Percentiles rank a stretch among this genome's conserved stretches.
phyloP scores from a whole-genome alignment of 169 alveolate species.

The Babesia bigemina region DNA sequence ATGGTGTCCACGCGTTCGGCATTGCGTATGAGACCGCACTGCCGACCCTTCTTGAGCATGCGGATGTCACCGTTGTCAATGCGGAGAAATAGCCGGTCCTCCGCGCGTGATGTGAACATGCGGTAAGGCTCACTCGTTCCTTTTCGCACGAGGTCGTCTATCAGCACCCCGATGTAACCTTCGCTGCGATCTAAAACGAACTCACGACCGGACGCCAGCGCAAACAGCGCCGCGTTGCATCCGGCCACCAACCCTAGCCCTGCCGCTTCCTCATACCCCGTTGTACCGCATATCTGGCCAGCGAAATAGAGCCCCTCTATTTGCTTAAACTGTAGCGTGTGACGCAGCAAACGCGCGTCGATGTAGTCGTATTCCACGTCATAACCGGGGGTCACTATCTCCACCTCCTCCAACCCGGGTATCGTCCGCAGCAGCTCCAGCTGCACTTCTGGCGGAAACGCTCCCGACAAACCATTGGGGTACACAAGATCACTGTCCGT shows the following conservation, averaged over 20 bases:
- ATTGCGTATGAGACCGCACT: conserved; percentile 76
- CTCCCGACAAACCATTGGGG: conserved; percentile 91
- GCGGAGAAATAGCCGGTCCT: conserved; percentile 81
- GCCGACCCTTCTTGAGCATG: conserved; percentile 77
- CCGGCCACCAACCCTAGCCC: conserved; percentile 92
- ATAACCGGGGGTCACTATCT: conserved; percentile 84
- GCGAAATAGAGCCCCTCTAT: conserved; percentile 83
- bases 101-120: conserved; percentile 90
- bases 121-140: conserved; percentile 89
- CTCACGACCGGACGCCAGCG: conserved; percentile 34
- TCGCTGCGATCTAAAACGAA: conserved; percentile 78
- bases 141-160: conserved; percentile 86
- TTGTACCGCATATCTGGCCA: conserved; percentile 92
- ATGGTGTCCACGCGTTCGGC: conserved; percentile 57
- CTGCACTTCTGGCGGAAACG: conserved; percentile 85
- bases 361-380: conserved; percentile 89
- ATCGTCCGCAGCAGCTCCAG: conserved; percentile 64
- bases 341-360: conserved; percentile 77
- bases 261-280: conserved; percentile 95
- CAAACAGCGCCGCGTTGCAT: conserved; percentile 85
- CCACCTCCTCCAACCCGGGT: conserved; percentile 82
- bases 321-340: conserved; percentile 82
- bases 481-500: conserved; percentile 76
- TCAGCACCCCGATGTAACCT: conserved; percentile 88
- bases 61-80: conserved; percentile 87